phyloP scores from a whole-genome alignment of 2,329 filamentous ascomycete genomes.

The Sphaerulina musiva region DNA sequence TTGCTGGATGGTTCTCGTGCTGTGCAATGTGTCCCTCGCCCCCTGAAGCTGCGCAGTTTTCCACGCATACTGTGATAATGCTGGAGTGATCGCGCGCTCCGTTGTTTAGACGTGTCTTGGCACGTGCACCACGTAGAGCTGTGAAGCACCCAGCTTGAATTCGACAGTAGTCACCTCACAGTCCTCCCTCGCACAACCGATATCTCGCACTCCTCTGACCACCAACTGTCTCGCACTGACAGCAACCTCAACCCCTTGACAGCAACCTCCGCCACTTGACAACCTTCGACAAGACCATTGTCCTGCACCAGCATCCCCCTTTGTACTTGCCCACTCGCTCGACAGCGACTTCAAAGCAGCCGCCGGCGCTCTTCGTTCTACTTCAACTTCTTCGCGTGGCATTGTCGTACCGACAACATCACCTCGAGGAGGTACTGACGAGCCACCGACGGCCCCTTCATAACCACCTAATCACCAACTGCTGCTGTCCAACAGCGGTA shows the following conservation, averaged over 20 bases:
- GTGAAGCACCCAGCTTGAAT: neutral
- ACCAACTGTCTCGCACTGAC: neutral
- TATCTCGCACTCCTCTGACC: neutral
- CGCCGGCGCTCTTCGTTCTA: neutral
- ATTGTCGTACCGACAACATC: constrained; percentile 1
- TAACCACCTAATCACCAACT: neutral
- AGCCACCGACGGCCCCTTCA: constrained; percentile 7
- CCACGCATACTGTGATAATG: neutral
- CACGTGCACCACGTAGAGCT: neutral
- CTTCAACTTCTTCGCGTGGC: neutral
- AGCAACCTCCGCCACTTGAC: neutral
- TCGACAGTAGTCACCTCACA: neutral
- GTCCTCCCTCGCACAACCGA: neutral
- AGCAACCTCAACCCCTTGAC: neutral
- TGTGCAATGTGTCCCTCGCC: neutral
- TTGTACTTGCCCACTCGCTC: neutral
- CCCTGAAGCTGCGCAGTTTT: neutral
- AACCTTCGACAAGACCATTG: neutral
- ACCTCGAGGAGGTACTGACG: neutral
- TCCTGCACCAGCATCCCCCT: neutral
- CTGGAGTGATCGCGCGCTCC: neutral
- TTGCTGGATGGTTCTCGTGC: neutral
- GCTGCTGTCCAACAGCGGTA: constrained; percentile 13
- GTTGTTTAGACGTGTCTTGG: neutral
- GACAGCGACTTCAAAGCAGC: neutral